Percentiles rank a stretch among this genome's conserved stretches.
Evolutionary conservation across 805 yeast species (phyloP).

Genomic region (Teunomyces pallodes): DNA sequence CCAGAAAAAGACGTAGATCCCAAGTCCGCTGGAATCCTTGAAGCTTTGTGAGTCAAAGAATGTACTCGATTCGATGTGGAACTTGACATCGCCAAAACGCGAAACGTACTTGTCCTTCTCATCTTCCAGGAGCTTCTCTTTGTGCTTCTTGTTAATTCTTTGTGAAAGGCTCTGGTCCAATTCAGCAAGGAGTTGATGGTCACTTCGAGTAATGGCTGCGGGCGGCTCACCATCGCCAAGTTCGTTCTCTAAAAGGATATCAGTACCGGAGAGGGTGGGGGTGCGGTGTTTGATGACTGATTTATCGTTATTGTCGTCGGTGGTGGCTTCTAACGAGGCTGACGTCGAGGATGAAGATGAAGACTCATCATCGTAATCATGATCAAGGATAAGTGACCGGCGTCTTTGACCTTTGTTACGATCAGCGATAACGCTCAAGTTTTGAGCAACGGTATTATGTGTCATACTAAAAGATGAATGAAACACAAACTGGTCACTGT

Average conservation of each 20-base stretch:
- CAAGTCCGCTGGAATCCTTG: constrained; percentile 57
- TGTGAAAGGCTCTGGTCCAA: background rate
- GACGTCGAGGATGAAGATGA: background rate
- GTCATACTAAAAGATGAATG: background rate
- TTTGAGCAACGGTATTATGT: background rate
- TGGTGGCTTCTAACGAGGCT: background rate
- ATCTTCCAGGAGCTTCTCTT: background rate
- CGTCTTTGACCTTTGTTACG: background rate
- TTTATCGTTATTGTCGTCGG: background rate
- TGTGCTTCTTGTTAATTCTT: background rate
- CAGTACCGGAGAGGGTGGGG: background rate
- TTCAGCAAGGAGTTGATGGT: background rate
- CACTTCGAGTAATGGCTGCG: background rate
- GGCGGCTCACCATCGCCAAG: background rate
- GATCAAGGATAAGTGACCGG: constrained; percentile 1
- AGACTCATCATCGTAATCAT: constrained; percentile 1
- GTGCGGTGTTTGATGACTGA: background rate
- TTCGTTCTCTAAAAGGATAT: background rate
- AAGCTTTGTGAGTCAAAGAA: constrained; percentile 54
- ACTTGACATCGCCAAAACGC: constrained; percentile 54
- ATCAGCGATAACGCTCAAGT: background rate
- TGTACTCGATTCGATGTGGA: constrained; percentile 36
- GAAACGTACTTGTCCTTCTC: constrained; percentile 35
- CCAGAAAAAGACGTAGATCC: constrained; percentile 83
- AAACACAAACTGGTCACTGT: too few species aligned